Evolutionary conservation across 116 monocot genomes (phyloP).

Genomic region (Cymodocea nodosa): DNA sequence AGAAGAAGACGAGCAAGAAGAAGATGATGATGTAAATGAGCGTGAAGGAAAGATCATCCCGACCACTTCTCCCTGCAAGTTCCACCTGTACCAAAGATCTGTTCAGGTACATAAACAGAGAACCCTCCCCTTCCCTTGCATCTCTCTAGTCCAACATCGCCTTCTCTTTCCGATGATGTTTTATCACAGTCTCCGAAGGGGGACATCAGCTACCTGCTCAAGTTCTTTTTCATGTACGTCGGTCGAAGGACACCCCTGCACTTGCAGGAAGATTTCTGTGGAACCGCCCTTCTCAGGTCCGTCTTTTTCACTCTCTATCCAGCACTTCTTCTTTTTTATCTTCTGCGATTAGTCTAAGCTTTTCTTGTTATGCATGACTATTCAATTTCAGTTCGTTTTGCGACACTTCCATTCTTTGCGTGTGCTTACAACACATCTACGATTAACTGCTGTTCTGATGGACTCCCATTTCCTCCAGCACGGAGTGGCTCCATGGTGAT

Average conservation of each 20-base stretch:
- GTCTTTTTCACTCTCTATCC: neutral
- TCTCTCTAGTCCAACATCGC: no score
- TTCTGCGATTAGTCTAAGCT: no score
- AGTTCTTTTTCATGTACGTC: constrained; percentile 91
- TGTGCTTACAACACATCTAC: no score
- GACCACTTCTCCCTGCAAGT: constrained; percentile 34
- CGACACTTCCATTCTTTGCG: no score
- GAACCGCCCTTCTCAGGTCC: constrained; percentile 88
- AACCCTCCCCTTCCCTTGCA: no score
- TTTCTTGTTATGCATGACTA: no score
- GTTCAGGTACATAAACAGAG: constrained; percentile 17
- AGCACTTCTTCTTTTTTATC: no score
- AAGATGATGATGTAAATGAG: constrained; percentile 3
- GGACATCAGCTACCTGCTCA: constrained; percentile 87
- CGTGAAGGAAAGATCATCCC: neutral
- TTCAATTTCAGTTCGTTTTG: no score
- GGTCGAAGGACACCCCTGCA: constrained; percentile 77
- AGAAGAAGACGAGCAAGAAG: constrained; percentile 13
- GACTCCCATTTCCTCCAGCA: constrained; percentile 18
- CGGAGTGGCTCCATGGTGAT: constrained; percentile 71
- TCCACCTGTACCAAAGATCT: constrained; percentile 74
- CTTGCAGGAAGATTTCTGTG: constrained; percentile 93
- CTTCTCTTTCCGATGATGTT: no score
- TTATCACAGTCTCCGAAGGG: constrained; percentile 63
- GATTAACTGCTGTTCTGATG: no score